Evolutionary conservation across 257 asterid genomes (phyloP), one percentile per base, ranked within the genome.

Genomic region (Agastache rugosa): DNA sequence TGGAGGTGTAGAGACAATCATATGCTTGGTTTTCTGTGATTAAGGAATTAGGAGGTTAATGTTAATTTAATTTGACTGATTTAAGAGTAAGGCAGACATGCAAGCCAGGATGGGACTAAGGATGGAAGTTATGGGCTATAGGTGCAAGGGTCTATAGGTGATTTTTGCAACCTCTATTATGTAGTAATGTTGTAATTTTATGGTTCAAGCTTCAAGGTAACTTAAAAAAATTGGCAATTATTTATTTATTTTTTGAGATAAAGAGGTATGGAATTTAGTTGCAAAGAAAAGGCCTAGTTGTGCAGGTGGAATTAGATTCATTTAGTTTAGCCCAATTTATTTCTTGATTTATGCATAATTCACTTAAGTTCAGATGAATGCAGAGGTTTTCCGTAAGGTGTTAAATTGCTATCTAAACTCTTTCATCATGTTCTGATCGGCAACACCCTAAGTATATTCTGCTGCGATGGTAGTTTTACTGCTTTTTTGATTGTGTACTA

Each of bases 151-250:
- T 44, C 16, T n/a, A 15, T 31, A 48, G 6, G 27, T 41, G 35
- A 2, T 25, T n/a, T 23, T 25, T 23, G 42, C n/a, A 16, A 29
- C 59, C 59, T 67, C 15, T 47, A 4, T 27, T 67, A 27, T 67
- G 45, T 16, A 27, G 27, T 3, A 11, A 16, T 29, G 54, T 1
- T 23, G 71, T 9, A 2, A 65, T 25, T 23, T 42, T 44, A 1
- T 65, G 71, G 56, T 51, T 31, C 3, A 58, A 69, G 71, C 41
- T 51, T 31, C 3, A 58, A 69, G 63, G 22, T 69, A 51, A 6
- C 15, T 31, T 34, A 29, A 9, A 0, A 29, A 9, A 0, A 50
- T 17, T 50, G 20, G 27, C 47, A 48, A n/a, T n/a, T n/a, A n/a
- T n/a, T n/a, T n/a, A n/a, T n/a, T n/a, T n/a, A n/a, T n/a, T n/a